Base-by-base conservation (phyloP, 1,284 basidiomycete genomes). In the Leccinum pachyderme region DNA sequence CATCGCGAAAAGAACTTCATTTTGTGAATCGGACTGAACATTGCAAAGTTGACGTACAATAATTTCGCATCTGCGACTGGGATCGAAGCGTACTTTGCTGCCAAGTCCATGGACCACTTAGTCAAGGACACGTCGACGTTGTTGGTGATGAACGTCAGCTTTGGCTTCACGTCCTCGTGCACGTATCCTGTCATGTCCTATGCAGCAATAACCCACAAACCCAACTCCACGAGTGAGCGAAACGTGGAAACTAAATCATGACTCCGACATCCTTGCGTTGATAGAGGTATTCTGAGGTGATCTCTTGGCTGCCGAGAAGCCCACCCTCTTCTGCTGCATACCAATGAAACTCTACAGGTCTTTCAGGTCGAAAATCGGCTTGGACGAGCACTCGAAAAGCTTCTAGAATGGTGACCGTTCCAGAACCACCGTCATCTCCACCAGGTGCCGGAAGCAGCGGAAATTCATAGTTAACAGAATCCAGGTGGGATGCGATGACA, bases 131-230 rank as follows among this genome's bases (percentile, higher is more conserved):
- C 15, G 35, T 67, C 51, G 49, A 58, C 56, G 57, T 56, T 53
- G 55, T 54, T 62, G 60, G 82, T 86, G 64, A 98, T 92, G 57
- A 98, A 81, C 28, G 94, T 95, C 62, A 96, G 87, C 70, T 86
- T 83, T 72, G 95, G 92, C 61, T 79, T 75, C 13, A 89, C 91
- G 44, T 92, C 94, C 59, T 78, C 73, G 82, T 95, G 94, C 63
- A 98, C 91, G 84, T 91, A 98, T 52, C 94, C 95, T 44, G 90
- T 93, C 91, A 95, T 94, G 71, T 95, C 93, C 72, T 92, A 91
- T 81, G 84, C 35, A 1, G n/a, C 7, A 24, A 46, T 12, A 44
- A 32, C 43, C 12, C 12, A 44, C 41, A 43, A 32, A 32, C 9
- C 13, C 18, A 32, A 39, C 29, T 22, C 13, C 18, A 39, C 1